Percentiles rank a stretch among this genome's conserved stretches.
phyloP scores from a whole-genome alignment of 2,329 filamentous ascomycete species.

The Paraconiothyrium brasiliense region DNA sequence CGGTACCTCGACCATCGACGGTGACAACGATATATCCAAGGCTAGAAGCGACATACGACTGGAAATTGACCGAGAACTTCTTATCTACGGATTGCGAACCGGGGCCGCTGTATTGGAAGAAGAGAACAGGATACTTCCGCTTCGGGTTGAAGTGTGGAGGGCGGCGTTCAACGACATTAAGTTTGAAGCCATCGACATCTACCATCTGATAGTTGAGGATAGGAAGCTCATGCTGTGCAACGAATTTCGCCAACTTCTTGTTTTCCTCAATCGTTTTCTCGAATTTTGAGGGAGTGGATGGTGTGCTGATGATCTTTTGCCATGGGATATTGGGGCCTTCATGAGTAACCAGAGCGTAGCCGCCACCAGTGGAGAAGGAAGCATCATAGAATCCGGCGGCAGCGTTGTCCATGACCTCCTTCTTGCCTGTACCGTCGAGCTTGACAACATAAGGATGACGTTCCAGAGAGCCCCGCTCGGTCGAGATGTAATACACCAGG shows the following conservation, averaged over 20 bases:
- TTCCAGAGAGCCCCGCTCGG: conserved; percentile 87
- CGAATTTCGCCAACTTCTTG: conserved; percentile 71
- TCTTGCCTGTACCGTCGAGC: conserved; percentile 78
- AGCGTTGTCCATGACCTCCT: conserved; percentile 76
- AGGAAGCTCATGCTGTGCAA: conserved; percentile 81
- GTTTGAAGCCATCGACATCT: conserved; percentile 79
- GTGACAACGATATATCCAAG: conserved; percentile 95
- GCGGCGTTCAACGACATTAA: conserved; percentile 82
- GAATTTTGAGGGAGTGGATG: conserved; percentile 71
- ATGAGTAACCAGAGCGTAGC: conserved; percentile 86
- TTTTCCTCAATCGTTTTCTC: conserved; percentile 83
- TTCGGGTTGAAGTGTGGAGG: conserved; percentile 86
- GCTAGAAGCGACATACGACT: conserved; percentile 83
- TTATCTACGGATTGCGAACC: conserved; percentile 90
- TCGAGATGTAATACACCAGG: conserved; percentile 88
- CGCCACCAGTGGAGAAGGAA: conserved; percentile 83
- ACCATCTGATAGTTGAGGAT: conserved; percentile 84
- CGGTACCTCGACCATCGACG: conserved; percentile 91
- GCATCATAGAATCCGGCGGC: conserved; percentile 80
- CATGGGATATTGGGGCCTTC: conserved; percentile 85
- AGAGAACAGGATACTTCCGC: conserved; percentile 91
- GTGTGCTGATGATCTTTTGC: conserved; percentile 89
- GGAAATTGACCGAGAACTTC: conserved; percentile 84
- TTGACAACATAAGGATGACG: conserved; percentile 91
- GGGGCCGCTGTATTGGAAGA: conserved; percentile 93